Evolutionary conservation across 805 yeast species (phyloP).

Genomic region (Monosporozyma siamensis): DNA sequence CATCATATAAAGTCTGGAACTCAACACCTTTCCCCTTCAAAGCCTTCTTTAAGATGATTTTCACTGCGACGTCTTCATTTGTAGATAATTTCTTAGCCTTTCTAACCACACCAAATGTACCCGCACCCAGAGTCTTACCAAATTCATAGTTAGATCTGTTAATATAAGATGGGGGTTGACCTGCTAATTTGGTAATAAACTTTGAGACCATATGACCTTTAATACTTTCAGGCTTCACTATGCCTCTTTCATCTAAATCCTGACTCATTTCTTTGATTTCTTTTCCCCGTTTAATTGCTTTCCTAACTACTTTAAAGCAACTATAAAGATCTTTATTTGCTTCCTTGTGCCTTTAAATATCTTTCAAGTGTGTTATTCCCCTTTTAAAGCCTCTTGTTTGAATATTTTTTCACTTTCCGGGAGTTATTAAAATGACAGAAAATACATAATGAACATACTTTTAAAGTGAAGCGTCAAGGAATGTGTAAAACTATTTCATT

Average conservation of each 20-base stretch:
- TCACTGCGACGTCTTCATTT: slow-evolving; percentile 75
- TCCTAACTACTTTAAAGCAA: too few species aligned
- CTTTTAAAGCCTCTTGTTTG: too few species aligned
- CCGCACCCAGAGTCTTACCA: slow-evolving; percentile 86
- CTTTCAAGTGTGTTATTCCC: too few species aligned
- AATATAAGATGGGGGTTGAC: slow-evolving; percentile 62
- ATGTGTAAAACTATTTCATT: too few species aligned
- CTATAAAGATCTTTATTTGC: too few species aligned
- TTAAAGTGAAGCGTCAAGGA: too few species aligned
- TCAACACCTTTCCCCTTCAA: slow-evolving; percentile 60
- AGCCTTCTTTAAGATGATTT: slow-evolving; percentile 79
- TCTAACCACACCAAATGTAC: slow-evolving; percentile 88
- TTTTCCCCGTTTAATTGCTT: too few species aligned
- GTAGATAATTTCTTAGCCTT: slow-evolving; percentile 48
- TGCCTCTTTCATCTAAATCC: not conserved
- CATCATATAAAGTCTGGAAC: slow-evolving; percentile 62
- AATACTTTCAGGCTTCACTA: slow-evolving; percentile 15
- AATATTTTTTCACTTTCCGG: too few species aligned
- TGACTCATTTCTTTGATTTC: not conserved
- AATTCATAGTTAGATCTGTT: slow-evolving; percentile 65
- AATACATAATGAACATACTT: too few species aligned
- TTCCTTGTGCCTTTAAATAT: too few species aligned
- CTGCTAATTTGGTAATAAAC: slow-evolving; percentile 46
- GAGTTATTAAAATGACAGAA: too few species aligned
- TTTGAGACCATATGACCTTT: slow-evolving; percentile 31